Conservation (phyloP, 768 basidiomycete genomes). For the Exsudoporus frostii region DNA sequence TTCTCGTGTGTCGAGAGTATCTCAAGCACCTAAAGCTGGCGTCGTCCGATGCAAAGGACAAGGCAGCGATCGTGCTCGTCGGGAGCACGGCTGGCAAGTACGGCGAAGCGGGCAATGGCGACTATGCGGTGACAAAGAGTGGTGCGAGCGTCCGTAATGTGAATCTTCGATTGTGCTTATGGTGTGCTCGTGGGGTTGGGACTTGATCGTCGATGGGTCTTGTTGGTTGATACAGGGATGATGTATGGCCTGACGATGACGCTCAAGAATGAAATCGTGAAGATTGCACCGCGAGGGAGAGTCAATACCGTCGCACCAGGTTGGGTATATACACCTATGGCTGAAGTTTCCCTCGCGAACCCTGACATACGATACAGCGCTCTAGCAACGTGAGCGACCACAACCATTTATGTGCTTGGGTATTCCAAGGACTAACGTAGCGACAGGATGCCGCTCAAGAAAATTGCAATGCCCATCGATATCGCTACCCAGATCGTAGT, state of each 20-base stretch:
- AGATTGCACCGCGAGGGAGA: conserved; percentile 61
- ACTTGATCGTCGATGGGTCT: neutral
- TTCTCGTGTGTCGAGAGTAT: conserved; percentile 61
- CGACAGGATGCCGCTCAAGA: conserved; percentile 61
- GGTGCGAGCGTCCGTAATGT: conserved; percentile 36
- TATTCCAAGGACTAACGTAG: neutral
- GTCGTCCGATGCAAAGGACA: conserved; percentile 40
- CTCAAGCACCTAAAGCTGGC: conserved; percentile 43
- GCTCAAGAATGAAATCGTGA: conserved; percentile 77
- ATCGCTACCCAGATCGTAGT: conserved; percentile 61
- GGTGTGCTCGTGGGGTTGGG: neutral
- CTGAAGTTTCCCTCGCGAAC: conserved; percentile 53
- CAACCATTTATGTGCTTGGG: neutral
- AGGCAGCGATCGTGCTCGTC: conserved; percentile 58
- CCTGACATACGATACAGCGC: conserved; percentile 52
- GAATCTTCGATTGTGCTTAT: neutral
- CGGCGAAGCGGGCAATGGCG: conserved; percentile 62
- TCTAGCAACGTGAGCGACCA: conserved; percentile 58
- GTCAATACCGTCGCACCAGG: conserved; percentile 68
- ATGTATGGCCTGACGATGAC: conserved; percentile 68
- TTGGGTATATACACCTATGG: conserved; percentile 65
- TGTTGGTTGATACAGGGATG: conserved; percentile 40
- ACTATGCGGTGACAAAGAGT: conserved; percentile 64
- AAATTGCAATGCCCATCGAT: conserved; percentile 60
- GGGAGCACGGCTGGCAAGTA: conserved; percentile 70